Base-by-base conservation (phyloP, 495 filamentous ascomycete genomes). In the Annulohypoxylon maeteangense region DNA sequence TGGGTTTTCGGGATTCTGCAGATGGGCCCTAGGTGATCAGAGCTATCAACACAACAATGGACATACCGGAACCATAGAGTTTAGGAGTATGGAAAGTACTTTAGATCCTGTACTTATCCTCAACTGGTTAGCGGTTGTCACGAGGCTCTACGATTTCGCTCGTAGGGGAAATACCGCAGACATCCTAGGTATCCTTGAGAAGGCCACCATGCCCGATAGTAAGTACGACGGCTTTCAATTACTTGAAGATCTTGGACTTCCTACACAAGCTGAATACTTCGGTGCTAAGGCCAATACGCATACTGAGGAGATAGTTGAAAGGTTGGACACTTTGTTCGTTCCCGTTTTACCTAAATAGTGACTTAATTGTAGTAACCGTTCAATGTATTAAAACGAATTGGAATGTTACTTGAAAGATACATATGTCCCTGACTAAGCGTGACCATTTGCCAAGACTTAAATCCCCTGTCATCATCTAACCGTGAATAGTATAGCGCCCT, bases 61-160 rank as follows among this genome's bases (percentile, higher is more conserved):
- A 3, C 29, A 71, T 11, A 71, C 48, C 2, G 62, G 68, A 6
- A 71, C 68, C 31, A 20, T 71, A 10, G 68, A 71, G 40, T 71
- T 71, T n/a, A 38, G 68, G 12, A 42, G n/a, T 1, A 57, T 71
- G 56, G 48, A 71, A 11, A 22, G 56, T 3, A 66, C 34, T 25
- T 18, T 66, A 2, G 68, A 71, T 29, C 62, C 68, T 5, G 0
- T 44, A 6, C 57, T 71, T 8, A 58, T 66, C 3, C 0, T 53
- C 16, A 45, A 71, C 48, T 71, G 68, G 62, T 3, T 71, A 5
- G 57, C 51, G 1, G 40, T 71, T 14, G 55, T 66, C 8, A 56
- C 55, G 18, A 40, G 62, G 42, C 25, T 71, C 50, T 57, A n/a
- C 20, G 68, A 65, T 20, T 50, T 71, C 23, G 12, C 27, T 40